Evolutionary conservation across 2,329 filamentous ascomycete species (phyloP), one percentile per base, ranked within the genome.

Genomic region (Beauveria varroae): DNA sequence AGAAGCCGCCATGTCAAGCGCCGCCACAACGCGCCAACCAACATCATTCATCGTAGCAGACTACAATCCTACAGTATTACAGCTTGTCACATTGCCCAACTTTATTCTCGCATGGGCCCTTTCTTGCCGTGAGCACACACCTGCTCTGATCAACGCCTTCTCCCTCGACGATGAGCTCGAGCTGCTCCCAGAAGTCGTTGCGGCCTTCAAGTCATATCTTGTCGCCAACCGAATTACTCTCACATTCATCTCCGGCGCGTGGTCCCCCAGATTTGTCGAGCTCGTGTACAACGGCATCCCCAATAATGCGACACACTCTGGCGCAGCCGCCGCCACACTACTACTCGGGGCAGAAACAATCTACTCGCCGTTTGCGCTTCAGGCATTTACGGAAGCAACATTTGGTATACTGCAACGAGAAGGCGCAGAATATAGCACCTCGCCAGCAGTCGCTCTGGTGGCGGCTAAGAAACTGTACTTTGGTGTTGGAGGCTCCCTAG

Each of bases 391-490:
- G 1, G 83, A 88, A 44, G 86, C 86, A 5, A 76, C 92, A 14
- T 79, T 88, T 47, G 75, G 75, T 4, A 75, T 90, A 18, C 74
- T 92, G 50, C 70, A 78, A 22, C 73, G 74, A 55, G 78, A 86
- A 55, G 61, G 63, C 40, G 40, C 54, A 22, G 57, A 59, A 56
- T 75, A 76, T 57, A 18, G 24, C 10, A 6, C 30, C 3, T 46
- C 59, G 18, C 44, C 52, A 1, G 83, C 85, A 0, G 82, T 81
- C 54, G 86, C 87, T 1, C 76, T 91, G 22, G 81, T 93, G 5
- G 90, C 83, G 3, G 90, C 90, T 1, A 95, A 95, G 76, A 83
- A 85, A 65, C 80, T 93, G 12, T 95, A 95, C 73, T 95, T 95
- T 73, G 90, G 90, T 3, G 90, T 95, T 5, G 90, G 90, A 0